Conservation (phyloP, 495 filamentous ascomycete species). For the Neurospora hispaniola region DNA sequence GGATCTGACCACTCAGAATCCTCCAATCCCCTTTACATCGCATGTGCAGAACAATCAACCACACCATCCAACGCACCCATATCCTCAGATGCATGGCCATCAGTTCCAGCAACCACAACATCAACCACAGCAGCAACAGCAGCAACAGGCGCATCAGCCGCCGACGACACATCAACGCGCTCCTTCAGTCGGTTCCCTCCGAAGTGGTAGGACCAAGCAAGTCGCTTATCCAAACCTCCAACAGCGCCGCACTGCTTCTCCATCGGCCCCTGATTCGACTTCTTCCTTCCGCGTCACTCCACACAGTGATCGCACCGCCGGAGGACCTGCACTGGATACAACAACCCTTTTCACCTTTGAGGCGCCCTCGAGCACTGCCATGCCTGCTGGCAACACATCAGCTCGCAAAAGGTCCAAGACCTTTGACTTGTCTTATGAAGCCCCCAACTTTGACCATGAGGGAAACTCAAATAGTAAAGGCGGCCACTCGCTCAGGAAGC, state of each 20-base stretch:
- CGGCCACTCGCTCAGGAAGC: slow-evolving; percentile 38
- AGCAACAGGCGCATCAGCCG: background rate
- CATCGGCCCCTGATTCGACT: slow-evolving; percentile 5
- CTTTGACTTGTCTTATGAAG: slow-evolving; percentile 21
- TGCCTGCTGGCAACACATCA: slow-evolving; percentile 6
- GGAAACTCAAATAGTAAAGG: slow-evolving; percentile 24
- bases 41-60: background rate
- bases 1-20: background rate
- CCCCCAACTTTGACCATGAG: slow-evolving; percentile 22
- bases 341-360: slow-evolving; percentile 19
- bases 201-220: slow-evolving; percentile 10
- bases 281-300: slow-evolving; percentile 8
- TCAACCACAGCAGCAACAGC: background rate
- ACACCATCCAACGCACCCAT: background rate
- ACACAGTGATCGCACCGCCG: slow-evolving; percentile 13
- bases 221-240: background rate
- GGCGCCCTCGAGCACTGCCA: slow-evolving; percentile 20
- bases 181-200: slow-evolving; percentile 7
- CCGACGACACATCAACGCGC: background rate
- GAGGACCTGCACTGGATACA: background rate
- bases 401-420: slow-evolving; percentile 26
- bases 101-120: slow-evolving; percentile 1
- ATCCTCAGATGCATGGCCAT: background rate
- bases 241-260: slow-evolving; percentile 9
- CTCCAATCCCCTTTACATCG: background rate